phyloP scores from a whole-genome alignment of 2,329 filamentous ascomycete species.

The Calycina marina region DNA sequence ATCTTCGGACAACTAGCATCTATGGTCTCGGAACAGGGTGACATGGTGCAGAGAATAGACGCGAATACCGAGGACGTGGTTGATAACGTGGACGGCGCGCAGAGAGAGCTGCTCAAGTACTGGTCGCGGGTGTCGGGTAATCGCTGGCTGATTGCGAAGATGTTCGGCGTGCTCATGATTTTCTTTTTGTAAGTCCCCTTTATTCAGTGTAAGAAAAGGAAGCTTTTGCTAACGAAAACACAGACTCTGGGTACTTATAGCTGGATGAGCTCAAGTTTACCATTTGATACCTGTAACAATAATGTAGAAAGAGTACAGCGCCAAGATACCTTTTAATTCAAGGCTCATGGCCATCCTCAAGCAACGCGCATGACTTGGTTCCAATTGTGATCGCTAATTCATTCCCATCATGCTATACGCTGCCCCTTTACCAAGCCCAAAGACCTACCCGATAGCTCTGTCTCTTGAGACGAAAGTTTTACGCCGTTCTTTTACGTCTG shows the following conservation, averaged over 20 bases:
- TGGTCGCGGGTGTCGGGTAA: slow-evolving; percentile 92
- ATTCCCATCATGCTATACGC: too few species aligned
- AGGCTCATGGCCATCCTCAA: too few species aligned
- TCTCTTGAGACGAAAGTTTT: too few species aligned
- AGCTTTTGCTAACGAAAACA: neutral
- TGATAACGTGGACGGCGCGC: slow-evolving; percentile 94
- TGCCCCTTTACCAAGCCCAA: too few species aligned
- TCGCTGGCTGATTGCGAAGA: slow-evolving; percentile 82
- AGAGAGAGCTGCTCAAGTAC: slow-evolving; percentile 90
- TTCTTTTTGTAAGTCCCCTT: slow-evolving; percentile 52
- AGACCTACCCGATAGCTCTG: too few species aligned
- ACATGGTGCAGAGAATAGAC: slow-evolving; percentile 95
- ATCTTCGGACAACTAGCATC: slow-evolving; percentile 91
- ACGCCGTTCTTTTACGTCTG: too few species aligned
- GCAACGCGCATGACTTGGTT: too few species aligned
- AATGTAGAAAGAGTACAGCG: neutral
- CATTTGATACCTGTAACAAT: neutral
- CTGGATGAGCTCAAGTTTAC: slow-evolving; percentile 7
- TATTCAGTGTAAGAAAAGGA: neutral
- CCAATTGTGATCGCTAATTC: too few species aligned
- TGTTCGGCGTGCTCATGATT: slow-evolving; percentile 87
- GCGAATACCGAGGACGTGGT: slow-evolving; percentile 97
- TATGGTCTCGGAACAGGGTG: slow-evolving; percentile 95
- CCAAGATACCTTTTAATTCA: slow-evolving; percentile 1
- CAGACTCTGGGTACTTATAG: slow-evolving; percentile 20